Evolutionary conservation across 164 flowering plant genomes (phyloP), one percentile per base, ranked within the genome.

Genomic region (Akebia trifoliata): DNA sequence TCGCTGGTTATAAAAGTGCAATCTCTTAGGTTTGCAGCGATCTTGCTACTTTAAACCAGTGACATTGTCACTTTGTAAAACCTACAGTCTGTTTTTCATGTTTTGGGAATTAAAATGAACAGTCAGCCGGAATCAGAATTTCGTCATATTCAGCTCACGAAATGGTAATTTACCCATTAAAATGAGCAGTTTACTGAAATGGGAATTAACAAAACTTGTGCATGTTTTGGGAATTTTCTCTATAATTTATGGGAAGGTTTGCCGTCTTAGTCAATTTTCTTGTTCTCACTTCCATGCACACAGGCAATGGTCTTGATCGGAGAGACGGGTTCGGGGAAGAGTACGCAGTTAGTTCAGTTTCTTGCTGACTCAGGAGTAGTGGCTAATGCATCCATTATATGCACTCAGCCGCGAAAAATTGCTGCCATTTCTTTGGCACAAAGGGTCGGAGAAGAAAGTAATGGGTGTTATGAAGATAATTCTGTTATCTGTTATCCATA

Each of bases 301-400:
- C 82, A 92, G 99, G 72, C 81, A 40, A 73, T 75, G 70, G 86
- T 94, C 5, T 78, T 94, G 76, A 69, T 88, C 51, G 99, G 99
- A 52, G 97, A 94, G 71, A 94, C 99, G 60, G 99, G 99, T 58
- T 94, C 96, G 1, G 99, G 99, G 24, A 94, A 94, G 74, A 94
- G 99, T 63, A 90, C 99, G 7, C 99, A 94, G 71, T 62, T 94
- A 72, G 87, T 79, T 62, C 99, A 94, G 64, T 94, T 74, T 72
- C 88, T 94, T 69, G 86, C 79, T 62, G 99, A 94, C 73, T 81
- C 91, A 14, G 91, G 81, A 49, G 49, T 81, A 18, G 76, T 67
- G 61, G 71, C 66, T 36, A 17, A 65, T 57, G 77, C 67, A 39
- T 76, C 89, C 39, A 80, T 85, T 54, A 52, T 90, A 38, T 94